Evolutionary conservation across 2,329 filamentous ascomycete genomes (phyloP), one percentile per base, ranked within the genome.

Genomic region (Botrytis pseudocinerea): DNA sequence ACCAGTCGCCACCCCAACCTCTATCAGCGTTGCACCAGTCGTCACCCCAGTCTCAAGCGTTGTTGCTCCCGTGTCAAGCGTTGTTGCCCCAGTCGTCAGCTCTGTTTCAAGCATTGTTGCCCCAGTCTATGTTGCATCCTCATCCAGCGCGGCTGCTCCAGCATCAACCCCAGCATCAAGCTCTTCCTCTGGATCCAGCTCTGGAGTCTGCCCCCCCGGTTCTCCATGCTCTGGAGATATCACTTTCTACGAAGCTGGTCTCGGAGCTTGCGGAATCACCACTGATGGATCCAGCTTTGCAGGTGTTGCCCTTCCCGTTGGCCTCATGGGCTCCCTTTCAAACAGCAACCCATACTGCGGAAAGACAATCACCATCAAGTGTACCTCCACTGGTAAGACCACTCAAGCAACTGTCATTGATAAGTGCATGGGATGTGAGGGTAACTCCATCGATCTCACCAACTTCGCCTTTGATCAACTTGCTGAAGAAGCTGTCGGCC

Each of bases 341-440:
- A 93, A 93, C 84, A 84, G 82, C 77, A 93, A 94, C 85, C 87
- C 88, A 65, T 87, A 89, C 81, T 96, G 93, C 82, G 90, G 89
- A 81, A 87, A 89, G 84, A 89, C 83, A 66, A 87, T 95, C 79
- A 90, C 87, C 76, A 87, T 95, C 79, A 90, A 86, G 76, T 89
- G 94, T 83, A 83, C 78, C 59, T 85, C 84, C 80, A 85, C 86
- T 68, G 92, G 92, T 81, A 87, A 87, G 81, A 86, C 85, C 2
- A 81, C 84, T 77, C 84, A 82, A 3, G 92, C 89, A 75, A 86
- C 78, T 5, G 88, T 95, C 75, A 87, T 87, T 70, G 93, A 96
- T 85, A 93, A 93, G 84, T 96, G 93, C 85, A 87, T 88, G 83
- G 90, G 91, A 78, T 96, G 93, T 82, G 79, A 69, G 66, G 70